These are phyloP conservation scores for Collariella sp. DNA, from an alignment of 495 filamentous ascomycete genomes.

Conservation along the genomic window DNA sequence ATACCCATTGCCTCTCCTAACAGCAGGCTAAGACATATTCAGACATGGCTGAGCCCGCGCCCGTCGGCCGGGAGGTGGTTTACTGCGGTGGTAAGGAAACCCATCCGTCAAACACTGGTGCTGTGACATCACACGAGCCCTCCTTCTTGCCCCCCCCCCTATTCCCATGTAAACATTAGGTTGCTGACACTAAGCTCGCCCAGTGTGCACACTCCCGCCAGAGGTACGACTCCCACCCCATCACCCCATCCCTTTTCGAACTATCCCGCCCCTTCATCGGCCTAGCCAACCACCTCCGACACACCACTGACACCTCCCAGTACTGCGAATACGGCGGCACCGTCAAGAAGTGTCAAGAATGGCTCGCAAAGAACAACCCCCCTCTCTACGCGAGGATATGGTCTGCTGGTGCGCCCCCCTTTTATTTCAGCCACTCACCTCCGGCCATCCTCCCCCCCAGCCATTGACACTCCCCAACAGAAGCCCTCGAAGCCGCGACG, in stretches of 20 bases:
- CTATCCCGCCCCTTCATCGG: neutral
- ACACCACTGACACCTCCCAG: constrained; percentile 36
- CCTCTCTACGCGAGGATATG: constrained; percentile 70
- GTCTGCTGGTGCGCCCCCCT: constrained; percentile 57
- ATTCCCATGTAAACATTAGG: constrained; percentile 1
- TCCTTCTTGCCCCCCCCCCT: constrained; percentile 1
- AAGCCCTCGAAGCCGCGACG: constrained; percentile 73
- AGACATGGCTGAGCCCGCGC: constrained; percentile 24
- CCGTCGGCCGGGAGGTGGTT: constrained; percentile 19
- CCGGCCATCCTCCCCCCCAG: neutral
- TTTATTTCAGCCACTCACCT: neutral
- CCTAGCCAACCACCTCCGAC: neutral
- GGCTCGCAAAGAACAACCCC: constrained; percentile 70
- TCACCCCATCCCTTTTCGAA: neutral
- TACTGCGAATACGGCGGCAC: constrained; percentile 98
- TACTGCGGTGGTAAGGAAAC: constrained; percentile 29
- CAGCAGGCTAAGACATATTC: neutral
- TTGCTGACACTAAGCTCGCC: constrained; percentile 6
- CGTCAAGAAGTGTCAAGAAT: constrained; percentile 96
- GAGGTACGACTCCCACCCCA: constrained; percentile 55
- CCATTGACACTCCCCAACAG: constrained; percentile 33
- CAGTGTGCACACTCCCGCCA: constrained; percentile 88
- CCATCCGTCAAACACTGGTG: neutral
- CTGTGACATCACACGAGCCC: constrained; percentile 18
- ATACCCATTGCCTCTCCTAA: neutral